These are phyloP conservation scores for Lasiosphaeria hispida DNA, from an alignment of 495 filamentous ascomycete genomes.

Conservation along the genomic window DNA sequence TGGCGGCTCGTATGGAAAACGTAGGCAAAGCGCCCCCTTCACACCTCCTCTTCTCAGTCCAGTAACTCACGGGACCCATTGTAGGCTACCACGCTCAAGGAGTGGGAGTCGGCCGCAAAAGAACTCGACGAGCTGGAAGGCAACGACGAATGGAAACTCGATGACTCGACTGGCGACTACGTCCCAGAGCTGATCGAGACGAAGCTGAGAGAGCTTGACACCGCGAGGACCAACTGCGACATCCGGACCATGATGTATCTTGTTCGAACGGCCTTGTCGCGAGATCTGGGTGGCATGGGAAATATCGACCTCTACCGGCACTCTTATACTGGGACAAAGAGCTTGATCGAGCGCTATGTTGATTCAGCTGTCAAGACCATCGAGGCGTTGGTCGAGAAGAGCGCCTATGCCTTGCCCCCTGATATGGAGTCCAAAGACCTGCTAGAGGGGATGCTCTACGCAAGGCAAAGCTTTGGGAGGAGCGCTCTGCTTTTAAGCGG, in stretches of 20 bases:
- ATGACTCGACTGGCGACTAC: conserved; percentile 60
- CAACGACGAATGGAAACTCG: conserved; percentile 76
- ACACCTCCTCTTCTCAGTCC: neutral
- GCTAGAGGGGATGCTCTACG: conserved; percentile 59
- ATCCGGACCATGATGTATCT: conserved; percentile 70
- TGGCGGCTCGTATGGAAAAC: conserved; percentile 61
- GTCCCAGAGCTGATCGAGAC: conserved; percentile 63
- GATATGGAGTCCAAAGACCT: conserved; percentile 63
- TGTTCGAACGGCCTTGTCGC: conserved; percentile 75
- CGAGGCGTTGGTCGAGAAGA: conserved; percentile 63
- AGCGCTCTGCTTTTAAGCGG: conserved; percentile 86
- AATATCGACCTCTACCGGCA: conserved; percentile 80
- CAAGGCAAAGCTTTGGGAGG: conserved; percentile 83
- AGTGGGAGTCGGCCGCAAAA: conserved; percentile 68
- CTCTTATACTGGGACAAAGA: conserved; percentile 82
- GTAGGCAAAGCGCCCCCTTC: conserved; percentile 31
- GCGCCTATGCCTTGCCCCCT: conserved; percentile 47
- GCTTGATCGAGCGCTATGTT: conserved; percentile 82
- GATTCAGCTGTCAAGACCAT: conserved; percentile 72
- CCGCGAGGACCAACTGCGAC: conserved; percentile 72
- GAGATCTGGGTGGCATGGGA: conserved; percentile 82
- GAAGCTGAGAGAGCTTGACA: conserved; percentile 69
- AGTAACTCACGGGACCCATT: neutral
- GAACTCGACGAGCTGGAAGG: conserved; percentile 79
- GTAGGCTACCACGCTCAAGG: conserved; percentile 60